A percentile compares a stretch with the other conserved stretches of the same genome.
These are phyloP conservation scores for Castanopsis chinensis DNA, from an alignment of 306 rosid genomes.

Conservation along the genomic window DNA sequence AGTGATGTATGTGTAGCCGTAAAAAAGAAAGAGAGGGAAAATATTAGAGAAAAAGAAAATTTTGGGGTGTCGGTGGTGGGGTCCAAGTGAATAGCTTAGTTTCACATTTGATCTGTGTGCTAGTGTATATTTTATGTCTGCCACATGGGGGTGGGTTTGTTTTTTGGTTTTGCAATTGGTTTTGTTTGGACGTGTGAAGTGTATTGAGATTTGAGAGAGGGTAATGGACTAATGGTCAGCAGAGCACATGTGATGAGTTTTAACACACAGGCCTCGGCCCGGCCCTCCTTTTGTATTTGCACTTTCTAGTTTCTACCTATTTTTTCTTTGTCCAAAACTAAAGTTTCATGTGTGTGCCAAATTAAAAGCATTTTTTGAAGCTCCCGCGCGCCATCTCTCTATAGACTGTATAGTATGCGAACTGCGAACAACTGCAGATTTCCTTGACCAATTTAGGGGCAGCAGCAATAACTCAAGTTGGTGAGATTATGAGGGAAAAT, in stretches of 20 bases:
- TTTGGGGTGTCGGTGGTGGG: slow-evolving; percentile 59
- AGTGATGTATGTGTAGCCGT: slow-evolving; percentile 11
- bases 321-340: too few relatives aligned
- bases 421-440: too few relatives aligned
- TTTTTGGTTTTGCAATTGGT: slow-evolving; percentile 12
- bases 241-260: slow-evolving; percentile 23
- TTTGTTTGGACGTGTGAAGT: slow-evolving; percentile 3
- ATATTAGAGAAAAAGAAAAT: background rate
- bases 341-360: too few relatives aligned
- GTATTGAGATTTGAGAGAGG: too few relatives aligned
- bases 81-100: slow-evolving; percentile 15
- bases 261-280: background rate
- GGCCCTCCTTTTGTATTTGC: too few relatives aligned
- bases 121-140: slow-evolving; percentile 23
- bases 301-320: too few relatives aligned
- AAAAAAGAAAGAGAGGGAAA: slow-evolving; percentile 31
- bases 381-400: too few relatives aligned
- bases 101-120: slow-evolving; percentile 26
- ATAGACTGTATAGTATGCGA: too few relatives aligned
- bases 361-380: too few relatives aligned
- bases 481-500: too few relatives aligned
- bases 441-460: too few relatives aligned
- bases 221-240: background rate
- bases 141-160: slow-evolving; percentile 48
- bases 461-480: too few relatives aligned